Evolutionary conservation across 768 basidiomycete genomes (phyloP).

Genomic region (Coprinopsis sp.): DNA sequence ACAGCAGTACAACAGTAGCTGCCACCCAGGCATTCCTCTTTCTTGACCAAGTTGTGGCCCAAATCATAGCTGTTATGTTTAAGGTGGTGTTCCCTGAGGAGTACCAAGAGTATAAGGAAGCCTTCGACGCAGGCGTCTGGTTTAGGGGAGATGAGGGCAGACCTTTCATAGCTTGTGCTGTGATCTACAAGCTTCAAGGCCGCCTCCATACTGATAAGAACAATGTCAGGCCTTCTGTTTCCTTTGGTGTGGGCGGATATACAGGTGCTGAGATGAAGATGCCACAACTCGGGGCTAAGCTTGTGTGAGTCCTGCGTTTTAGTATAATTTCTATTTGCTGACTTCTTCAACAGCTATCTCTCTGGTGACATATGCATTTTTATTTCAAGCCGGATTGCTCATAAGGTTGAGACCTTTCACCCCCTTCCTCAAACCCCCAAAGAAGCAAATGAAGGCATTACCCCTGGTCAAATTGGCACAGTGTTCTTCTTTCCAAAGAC

Average conservation of each 20-base stretch:
- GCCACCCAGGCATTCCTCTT: not conserved
- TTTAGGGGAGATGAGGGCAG: slow-evolving; percentile 8
- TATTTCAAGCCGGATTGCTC: slow-evolving; percentile 6
- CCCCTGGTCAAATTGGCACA: slow-evolving; percentile 10
- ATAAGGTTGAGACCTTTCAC: slow-evolving; percentile 5
- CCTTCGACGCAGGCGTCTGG: slow-evolving; percentile 8
- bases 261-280: slow-evolving; percentile 12
- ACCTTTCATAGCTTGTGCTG: slow-evolving; percentile 8
- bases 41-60: not conserved
- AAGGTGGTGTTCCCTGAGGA: slow-evolving; percentile 3
- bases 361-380: slow-evolving; percentile 12
- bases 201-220: slow-evolving; percentile 10
- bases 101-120: slow-evolving; percentile 4
- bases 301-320: slow-evolving; percentile 8
- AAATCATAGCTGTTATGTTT: slow-evolving; percentile 2
- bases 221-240: slow-evolving; percentile 7
- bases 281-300: slow-evolving; percentile 11
- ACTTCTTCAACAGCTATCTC: slow-evolving; percentile 4
- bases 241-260: slow-evolving; percentile 7
- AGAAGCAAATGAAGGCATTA: not conserved
- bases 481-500: slow-evolving; percentile 15
- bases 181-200: slow-evolving; percentile 15
- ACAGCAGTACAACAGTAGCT: not conserved
- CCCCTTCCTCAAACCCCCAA: not conserved
- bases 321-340: not conserved